Base-by-base conservation (phyloP, 179 eudicot species). In the Carnegiea gigantea region DNA sequence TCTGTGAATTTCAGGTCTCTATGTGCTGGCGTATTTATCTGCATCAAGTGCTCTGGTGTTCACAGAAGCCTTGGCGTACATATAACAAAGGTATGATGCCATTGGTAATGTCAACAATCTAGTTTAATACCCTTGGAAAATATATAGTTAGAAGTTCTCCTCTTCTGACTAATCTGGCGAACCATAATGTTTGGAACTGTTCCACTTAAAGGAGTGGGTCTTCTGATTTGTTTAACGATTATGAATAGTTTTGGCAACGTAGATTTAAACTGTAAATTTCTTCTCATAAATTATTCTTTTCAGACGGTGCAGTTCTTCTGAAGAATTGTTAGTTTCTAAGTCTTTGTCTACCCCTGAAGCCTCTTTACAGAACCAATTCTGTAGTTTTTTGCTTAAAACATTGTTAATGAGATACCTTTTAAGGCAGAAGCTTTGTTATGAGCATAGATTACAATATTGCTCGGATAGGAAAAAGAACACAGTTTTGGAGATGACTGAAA, bases 41-140 rank as follows among this genome's bases (percentile, higher is more conserved):
- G 99, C 84, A 94, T 96, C 86, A 92, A 96, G 84, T 96, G 99
- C 84, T 96, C 98, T 26, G 99, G 99, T 64, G 93, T 89, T 73
- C 99, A 96, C 74, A 92, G 99, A 91, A 94, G 99, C 85, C 99
- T 96, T 67, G 99, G 99, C 81, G 99, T 90, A 79, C 99, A 96
- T 86, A 89, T 96, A 84, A 91, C 99, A 78, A 92, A 96, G 96
- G 99, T 96, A 81, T 40, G 84, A 72, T 62, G 38, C 74, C 33
- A 9, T 59, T 54, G 20, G 51, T 26, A 38, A 12, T 70, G 12
- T 67, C 51, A 26, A 36, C 30, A 70, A 76, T 8, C 54, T 38
- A 60, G 67, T 43, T 40, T 28, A 78, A 68, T 79, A 5, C 20
- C 18, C 23, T 59, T 75, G 73, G 62, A 57, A 57, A 57, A 57